Base-by-base conservation (phyloP, 495 filamentous ascomycete species). In the Thermothielavioides terrestris region DNA sequence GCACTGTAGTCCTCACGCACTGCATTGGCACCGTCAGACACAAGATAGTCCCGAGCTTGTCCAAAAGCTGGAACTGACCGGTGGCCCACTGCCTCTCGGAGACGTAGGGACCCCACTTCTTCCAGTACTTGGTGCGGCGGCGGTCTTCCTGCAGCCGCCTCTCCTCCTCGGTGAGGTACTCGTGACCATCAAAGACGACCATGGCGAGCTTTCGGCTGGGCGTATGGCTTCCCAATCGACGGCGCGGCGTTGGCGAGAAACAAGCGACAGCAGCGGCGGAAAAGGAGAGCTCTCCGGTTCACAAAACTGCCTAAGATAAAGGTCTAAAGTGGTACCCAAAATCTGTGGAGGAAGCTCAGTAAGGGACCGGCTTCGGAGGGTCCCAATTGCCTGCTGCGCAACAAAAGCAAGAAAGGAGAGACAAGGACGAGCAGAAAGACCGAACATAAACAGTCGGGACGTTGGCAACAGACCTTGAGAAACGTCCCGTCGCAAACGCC, bases 1-100 rank as follows among this genome's bases (percentile, higher is more conserved):
- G 68, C 60, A 53, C 72, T 76, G 65, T 97, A 97, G 72, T 97
- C 91, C 74, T 97, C 91, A 55, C 91, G 79, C 48, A 97, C 91
- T 89, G 66, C 59, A 56, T 60, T 58, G 59, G 54, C 43, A 25
- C 43, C 31, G 40, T 55, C 60, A 56, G 45, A 40, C 34, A 31
- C 30, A 38, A 51, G 39, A 63, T 3, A 10, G 18, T 30, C 17
- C 28, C 41, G 26, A 39, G 11, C 12, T 44, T 20, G 20, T 15
- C 15, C 2, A n/a, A 18, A 42, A 9, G 38, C 6, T 35, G 52
- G 35, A 46, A 68, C 77, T 58, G 68, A 82, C 84, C 84, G 46
- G 88, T 94, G 39, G 89, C 88, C 89, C 89, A 95, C 71, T 95
- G 89, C 62, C 89, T 72, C 65, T 81, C 79, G 40, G 83, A 77